phyloP scores from a whole-genome alignment of 1,284 basidiomycete genomes.

The Neotropicomus parvogracilis region DNA sequence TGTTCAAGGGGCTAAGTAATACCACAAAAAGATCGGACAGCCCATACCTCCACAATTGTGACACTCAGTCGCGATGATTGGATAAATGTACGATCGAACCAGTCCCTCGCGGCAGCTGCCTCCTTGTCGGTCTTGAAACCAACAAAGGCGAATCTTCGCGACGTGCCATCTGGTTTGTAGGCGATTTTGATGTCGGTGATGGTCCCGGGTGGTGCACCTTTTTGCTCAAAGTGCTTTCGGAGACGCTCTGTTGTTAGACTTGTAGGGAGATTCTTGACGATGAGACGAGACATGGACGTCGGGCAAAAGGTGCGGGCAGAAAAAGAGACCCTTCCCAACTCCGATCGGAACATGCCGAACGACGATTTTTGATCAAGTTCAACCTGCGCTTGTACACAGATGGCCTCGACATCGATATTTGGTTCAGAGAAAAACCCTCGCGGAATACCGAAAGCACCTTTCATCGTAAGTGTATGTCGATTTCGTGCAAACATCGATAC shows the following conservation, averaged over 20 bases:
- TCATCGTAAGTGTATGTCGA: conserved; percentile 66
- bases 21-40: neutral
- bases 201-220: conserved; percentile 58
- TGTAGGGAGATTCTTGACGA: conserved; percentile 84
- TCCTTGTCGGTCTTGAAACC: conserved; percentile 84
- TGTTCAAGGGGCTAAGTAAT: conserved; percentile 26
- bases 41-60: conserved; percentile 67
- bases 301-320: neutral
- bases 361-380: neutral
- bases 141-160: conserved; percentile 88
- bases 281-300: conserved; percentile 79
- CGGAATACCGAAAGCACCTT: conserved; percentile 93
- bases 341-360: conserved; percentile 28
- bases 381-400: conserved; percentile 13
- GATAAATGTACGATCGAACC: conserved; percentile 85
- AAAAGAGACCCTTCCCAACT: conserved; percentile 12
- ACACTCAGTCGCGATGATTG: conserved; percentile 76
- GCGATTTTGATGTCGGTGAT: conserved; percentile 91
- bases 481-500: neutral
- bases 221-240: conserved; percentile 66
- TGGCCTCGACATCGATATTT: conserved; percentile 42
- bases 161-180: conserved; percentile 71
- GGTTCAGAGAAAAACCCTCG: conserved; percentile 74
- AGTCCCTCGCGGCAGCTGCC: conserved; percentile 72
- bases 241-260: conserved; percentile 68